A percentile compares a stretch with the other conserved stretches of the same genome.
These are phyloP conservation scores for Globisporangium carolinianum DNA, from an alignment of 352 stramenopile species.

Conservation along the genomic window DNA sequence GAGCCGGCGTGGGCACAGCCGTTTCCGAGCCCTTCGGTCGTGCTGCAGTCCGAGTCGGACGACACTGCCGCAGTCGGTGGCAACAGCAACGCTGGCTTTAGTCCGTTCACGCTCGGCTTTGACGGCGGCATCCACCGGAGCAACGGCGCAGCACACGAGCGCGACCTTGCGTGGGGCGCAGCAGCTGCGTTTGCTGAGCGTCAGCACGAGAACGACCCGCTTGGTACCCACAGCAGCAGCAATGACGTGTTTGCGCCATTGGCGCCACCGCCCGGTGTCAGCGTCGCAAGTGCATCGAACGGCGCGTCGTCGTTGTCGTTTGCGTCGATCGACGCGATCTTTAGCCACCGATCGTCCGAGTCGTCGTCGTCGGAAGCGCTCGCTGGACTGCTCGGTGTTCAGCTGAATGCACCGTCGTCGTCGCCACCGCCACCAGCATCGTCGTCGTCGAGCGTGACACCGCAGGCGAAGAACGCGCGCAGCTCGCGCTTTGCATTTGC, in stretches of 20 bases:
- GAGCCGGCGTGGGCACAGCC: conserved; percentile 64
- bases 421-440: conserved; percentile 11
- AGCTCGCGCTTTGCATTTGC: conserved; percentile 82
- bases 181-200: conserved; percentile 3
- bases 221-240: conserved; percentile 2
- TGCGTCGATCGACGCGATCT: conserved; percentile 79
- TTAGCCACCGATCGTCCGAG: conserved; percentile 55
- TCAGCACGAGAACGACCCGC: conserved; percentile 5
- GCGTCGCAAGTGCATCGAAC: conserved; percentile 4
- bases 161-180: conserved; percentile 21
- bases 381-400: conserved; percentile 52
- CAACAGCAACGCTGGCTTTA: conserved; percentile 32
- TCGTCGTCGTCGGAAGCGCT: conserved; percentile 50
- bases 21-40: conserved; percentile 45
- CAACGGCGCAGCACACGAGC: conserved; percentile 18
- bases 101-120: conserved; percentile 70
- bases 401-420: conserved; percentile 18
- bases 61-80: conserved; percentile 10
- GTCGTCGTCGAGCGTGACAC: conserved; percentile 24
- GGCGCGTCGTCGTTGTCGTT: conserved; percentile 49
- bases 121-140: conserved; percentile 48
- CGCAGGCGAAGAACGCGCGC: conserved; percentile 28
- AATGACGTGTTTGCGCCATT: conserved; percentile 5
- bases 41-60: conserved; percentile 24
- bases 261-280: conserved; percentile 1